Evolutionary conservation across 2,329 filamentous ascomycete species (phyloP).

Genomic region (Ophiosphaerella narmari): DNA sequence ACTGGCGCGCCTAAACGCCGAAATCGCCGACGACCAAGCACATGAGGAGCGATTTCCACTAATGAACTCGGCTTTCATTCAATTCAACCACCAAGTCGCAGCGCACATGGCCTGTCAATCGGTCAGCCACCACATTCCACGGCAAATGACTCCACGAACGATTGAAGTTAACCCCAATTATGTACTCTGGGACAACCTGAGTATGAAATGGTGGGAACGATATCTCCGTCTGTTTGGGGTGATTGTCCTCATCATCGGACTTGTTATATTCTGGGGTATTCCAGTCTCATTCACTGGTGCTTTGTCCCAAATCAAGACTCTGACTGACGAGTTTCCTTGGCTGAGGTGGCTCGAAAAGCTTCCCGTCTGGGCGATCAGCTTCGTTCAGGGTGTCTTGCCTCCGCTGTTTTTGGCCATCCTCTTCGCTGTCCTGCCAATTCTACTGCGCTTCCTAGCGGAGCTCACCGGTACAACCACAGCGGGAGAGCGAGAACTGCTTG

Average conservation of each 20-base stretch:
- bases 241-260: slow-evolving; percentile 67
- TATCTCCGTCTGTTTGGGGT: slow-evolving; percentile 75
- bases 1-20: slow-evolving; percentile 82
- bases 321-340: slow-evolving; percentile 71
- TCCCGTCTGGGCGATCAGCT: slow-evolving; percentile 64
- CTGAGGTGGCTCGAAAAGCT: slow-evolving; percentile 70
- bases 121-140: slow-evolving; percentile 85
- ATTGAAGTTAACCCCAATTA: slow-evolving; percentile 95
- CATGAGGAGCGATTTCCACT: slow-evolving; percentile 83
- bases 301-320: slow-evolving; percentile 73
- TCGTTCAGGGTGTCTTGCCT: slow-evolving; percentile 85
- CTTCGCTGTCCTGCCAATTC: slow-evolving; percentile 78
- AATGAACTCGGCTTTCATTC: slow-evolving; percentile 97
- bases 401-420: slow-evolving; percentile 76
- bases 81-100: slow-evolving; percentile 97
- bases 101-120: slow-evolving; percentile 98
- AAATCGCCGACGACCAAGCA: slow-evolving; percentile 89
- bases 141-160: slow-evolving; percentile 87
- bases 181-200: slow-evolving; percentile 97
- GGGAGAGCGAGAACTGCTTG: slow-evolving; percentile 75
- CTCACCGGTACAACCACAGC: slow-evolving; percentile 84
- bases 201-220: slow-evolving; percentile 89
- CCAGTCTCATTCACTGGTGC: slow-evolving; percentile 87
- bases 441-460: slow-evolving; percentile 73
- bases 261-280: slow-evolving; percentile 88